Evolutionary conservation across 306 rosid species (phyloP), one percentile per base, ranked within the genome.

Genomic region (Dryas octopetala): DNA sequence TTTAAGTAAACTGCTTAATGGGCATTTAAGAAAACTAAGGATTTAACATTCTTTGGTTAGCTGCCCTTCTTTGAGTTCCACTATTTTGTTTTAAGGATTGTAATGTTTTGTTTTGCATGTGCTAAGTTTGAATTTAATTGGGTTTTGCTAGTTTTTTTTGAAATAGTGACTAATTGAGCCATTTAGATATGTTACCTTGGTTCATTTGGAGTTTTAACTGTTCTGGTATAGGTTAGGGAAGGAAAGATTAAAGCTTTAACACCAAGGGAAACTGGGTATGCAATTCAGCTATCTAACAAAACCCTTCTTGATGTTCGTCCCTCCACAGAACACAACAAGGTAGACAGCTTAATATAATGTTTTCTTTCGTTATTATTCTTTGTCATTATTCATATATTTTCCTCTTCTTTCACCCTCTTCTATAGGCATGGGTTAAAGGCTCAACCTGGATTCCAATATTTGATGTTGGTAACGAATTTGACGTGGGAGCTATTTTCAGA

Each of bases 231-330:
- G 97, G 58, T 95, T 70, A 84, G 97, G 82, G 97, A 95, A 19
- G 96, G 85, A 74, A 95, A 92, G 79, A 85, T 95, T 17, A 89
- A 95, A 74, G 83, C 87, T 78, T 87, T 95, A 55, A 85, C 90
- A 10, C 96, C 99, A 59, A 89, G 87, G 83, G 97, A 91, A 90
- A 93, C 97, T 73, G 99, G 97, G 26, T 95, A 90, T 77, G 97
- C 99, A 47, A 85, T 89, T 85, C 97, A 90, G 79, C 97, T 95
- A 80, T 90, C 97, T 59, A 88, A 86, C 88, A 90, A 89, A 81
- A 85, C 96, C 81, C 85, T 95, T 77, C 93, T 95, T 52, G 97
- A 95, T 87, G 97, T 91, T 67, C 97, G 93, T 50, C 99, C 97
- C 62, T 85, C 99, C 9, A 85, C 82, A 74, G 99, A 95, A 67